These are phyloP conservation scores for Starmera pachycereana DNA, from an alignment of 805 yeast species.

Conservation along the genomic window DNA sequence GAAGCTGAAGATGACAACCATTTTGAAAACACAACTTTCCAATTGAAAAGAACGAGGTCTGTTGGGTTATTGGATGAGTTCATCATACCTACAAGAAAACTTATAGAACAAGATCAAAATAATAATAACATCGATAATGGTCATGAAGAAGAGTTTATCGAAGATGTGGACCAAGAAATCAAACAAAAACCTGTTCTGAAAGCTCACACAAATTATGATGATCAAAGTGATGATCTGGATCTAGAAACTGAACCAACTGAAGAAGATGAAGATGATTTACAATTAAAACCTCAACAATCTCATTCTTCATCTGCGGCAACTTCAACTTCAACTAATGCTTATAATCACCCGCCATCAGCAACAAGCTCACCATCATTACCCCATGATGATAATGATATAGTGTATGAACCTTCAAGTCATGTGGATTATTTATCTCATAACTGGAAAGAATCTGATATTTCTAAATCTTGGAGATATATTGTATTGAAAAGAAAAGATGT, in stretches of 20 bases:
- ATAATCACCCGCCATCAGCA: constrained; percentile 5
- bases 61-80: constrained; percentile 71
- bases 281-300: constrained; percentile 45
- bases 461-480: constrained; percentile 92
- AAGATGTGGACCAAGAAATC: constrained; percentile 11
- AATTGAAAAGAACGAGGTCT: constrained; percentile 72
- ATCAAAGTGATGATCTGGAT: constrained; percentile 3
- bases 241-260: constrained; percentile 11
- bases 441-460: constrained; percentile 92
- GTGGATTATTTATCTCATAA: constrained; percentile 93
- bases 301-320: neutral
- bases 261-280: constrained; percentile 7
- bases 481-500: constrained; percentile 74
- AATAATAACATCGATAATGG: constrained; percentile 4
- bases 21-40: constrained; percentile 60
- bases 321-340: neutral
- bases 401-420: constrained; percentile 74
- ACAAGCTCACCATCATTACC: constrained; percentile 22
- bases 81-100: constrained; percentile 35
- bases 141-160: constrained; percentile 13
- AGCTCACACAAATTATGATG: neutral
- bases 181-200: constrained; percentile 1
- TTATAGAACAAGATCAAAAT: constrained; percentile 21
- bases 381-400: constrained; percentile 81
- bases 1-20: constrained; percentile 65